Percentiles rank a stretch among this genome's conserved stretches.
These are phyloP conservation scores for Paramecium sonneborni DNA, from an alignment of 73 alveolate genomes.

Conservation along the genomic window DNA sequence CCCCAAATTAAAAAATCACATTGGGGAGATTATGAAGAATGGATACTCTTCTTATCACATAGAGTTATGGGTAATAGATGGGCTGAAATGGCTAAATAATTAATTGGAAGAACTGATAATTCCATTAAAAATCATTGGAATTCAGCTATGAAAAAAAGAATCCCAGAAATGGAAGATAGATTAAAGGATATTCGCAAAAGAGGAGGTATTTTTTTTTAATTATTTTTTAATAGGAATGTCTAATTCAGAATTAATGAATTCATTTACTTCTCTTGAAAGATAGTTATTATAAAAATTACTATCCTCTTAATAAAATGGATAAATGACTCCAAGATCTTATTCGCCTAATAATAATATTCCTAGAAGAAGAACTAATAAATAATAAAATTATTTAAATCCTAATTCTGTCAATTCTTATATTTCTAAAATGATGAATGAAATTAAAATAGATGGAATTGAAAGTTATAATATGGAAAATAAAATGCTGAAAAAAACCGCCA, in stretches of 20 bases:
- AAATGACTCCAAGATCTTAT: conserved; percentile 48
- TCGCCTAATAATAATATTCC: conserved; percentile 63
- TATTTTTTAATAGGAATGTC: conserved; percentile 81
- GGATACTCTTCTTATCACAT: conserved; percentile 94
- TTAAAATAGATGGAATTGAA: conserved; percentile 23
- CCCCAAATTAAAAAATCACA: conserved; percentile 95
- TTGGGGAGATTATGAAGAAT: conserved; percentile 98
- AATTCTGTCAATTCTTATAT: background rate
- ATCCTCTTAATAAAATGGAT: background rate
- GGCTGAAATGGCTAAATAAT: conserved; percentile 90
- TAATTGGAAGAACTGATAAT: conserved; percentile 92
- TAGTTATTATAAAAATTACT: background rate
- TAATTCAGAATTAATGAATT: conserved; percentile 68
- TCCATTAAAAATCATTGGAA: conserved; percentile 95
- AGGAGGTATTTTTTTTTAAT: background rate
- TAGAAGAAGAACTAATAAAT: conserved; percentile 46
- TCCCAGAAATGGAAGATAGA: conserved; percentile 60
- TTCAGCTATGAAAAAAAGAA: conserved; percentile 85
- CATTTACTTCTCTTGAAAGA: conserved; percentile 22
- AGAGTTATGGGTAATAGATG: conserved; percentile 92
- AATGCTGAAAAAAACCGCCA: conserved; percentile 39
- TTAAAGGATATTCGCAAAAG: conserved; percentile 44
- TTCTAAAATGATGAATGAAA: conserved; percentile 51
- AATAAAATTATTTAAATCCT: conserved; percentile 32
- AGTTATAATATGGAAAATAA: conserved; percentile 24